Base-by-base conservation (phyloP, 345 rosid genomes). In the Mangifera indica region DNA sequence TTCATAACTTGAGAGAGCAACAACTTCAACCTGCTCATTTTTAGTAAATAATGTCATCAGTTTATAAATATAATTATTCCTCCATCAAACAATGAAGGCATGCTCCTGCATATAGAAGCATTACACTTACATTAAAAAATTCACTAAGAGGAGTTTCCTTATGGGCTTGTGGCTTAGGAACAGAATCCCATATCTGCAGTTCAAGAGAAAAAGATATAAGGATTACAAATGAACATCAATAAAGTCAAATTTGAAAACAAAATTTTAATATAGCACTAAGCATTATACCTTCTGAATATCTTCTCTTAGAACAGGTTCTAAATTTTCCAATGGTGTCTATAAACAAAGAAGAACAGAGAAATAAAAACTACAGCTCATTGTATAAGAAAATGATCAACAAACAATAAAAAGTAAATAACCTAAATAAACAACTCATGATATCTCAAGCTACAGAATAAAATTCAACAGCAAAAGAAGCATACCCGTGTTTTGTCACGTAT, bases 401-500 rank as follows among this genome's bases (percentile, higher is more conserved):
- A 70, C 17, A 37, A 53, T 52, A 2, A 58, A 66, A 69, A 67
- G 20, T 40, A 21, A 59, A 34, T 26, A 1, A 55, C 54, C 29
- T 48, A 32, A 48, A 60, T 15, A 61, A 55, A 60, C 32, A 22
- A 66, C 26, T 67, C 13, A 15, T 51, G 32, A 67, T 54, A 20
- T 64, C 42, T 56, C 29, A 57, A 59, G 71, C 32, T 62, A 51
- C 49, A 51, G 54, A 5, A 44, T 55, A 42, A 54, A n/a, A n/a
- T 48, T n/a, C 51, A 55, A 69, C 18, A 71, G 11, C 59, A 29
- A 77, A 61, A 62, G 48, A 46, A 77, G 77, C 82, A 80, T 55
- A 95, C 99, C 93, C 89, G 83, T 55, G 98, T 89, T 89, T 95
- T 93, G 80, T 93, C 99, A 78, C 99, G 94, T 72, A 95, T 93